Evolutionary conservation across 176 grass and related monocot species (phyloP), one percentile per base, ranked within the genome.

Genomic region (Oryza brachyantha): DNA sequence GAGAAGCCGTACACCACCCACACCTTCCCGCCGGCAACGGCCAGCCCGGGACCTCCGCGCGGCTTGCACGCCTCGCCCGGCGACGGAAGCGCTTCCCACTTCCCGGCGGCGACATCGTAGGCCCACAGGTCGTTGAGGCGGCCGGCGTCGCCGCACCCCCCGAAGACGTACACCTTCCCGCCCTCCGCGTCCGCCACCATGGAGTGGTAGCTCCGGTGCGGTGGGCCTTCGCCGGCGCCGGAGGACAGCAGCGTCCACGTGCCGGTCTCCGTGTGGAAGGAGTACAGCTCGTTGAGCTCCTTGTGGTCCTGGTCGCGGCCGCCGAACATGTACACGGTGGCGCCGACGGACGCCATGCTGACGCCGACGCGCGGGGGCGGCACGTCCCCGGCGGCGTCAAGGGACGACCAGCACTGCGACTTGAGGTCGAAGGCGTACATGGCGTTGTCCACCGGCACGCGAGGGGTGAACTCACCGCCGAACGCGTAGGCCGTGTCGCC

Each of bases 401-500:
- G n/a, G 1, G 84, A 55, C 0, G 91, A 89, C 94, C 91, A 97
- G 21, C 88, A 81, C 38, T 67, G 83, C 5, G 88, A 66, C 61
- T 39, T 34, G 70, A 97, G 86, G 84, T 97, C 82, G 39, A 90
- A 93, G 69, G 81, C 84, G 78, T 91, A 90, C 83, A 97, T 89
- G 40, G 84, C 86, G 88, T 79, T 97, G 91, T 97, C 94, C 22
- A 97, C 91, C 11, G 91, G 91, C 8, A 91, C 71, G 38, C 91
- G 94, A 12, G 91, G 91, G 21, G 84, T 91, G 88, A 93, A 93
- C 91, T 97, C 94, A 12, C 94, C 94, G 43, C 94, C 94, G 19
- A 93, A 97, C 12, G 88, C 73, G 37, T 93, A 97, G n/a, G 88
- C 91, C 64, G 84, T 93, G 35, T 61, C 71, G 10, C 86, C 88